Base-by-base conservation (phyloP, 257 asterid genomes). In the Dorcoceras hygrometricum region DNA sequence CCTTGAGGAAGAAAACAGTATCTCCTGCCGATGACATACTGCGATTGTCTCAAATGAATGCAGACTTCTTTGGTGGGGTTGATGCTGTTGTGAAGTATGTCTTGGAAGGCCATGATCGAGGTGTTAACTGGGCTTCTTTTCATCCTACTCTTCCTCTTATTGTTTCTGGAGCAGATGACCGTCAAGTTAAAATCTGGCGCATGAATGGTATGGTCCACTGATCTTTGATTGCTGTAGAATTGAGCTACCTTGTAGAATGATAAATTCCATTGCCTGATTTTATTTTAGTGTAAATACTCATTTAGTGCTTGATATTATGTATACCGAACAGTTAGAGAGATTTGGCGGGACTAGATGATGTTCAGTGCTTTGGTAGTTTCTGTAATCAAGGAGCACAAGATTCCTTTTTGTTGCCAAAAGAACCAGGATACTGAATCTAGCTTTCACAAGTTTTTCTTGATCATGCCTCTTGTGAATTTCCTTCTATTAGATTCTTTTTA, bases 41-140 rank as follows among this genome's bases (percentile, higher is more conserved):
- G 50, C 80, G 97, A 5, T 57, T 90, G 73, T 85, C 96, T 31
- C 97, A 90, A 79, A 90, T 90, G 99, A 94, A 90, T 68, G 66
- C 97, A 0, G 99, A 94, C 66, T 87, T 94, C 80, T 94, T 90
- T 79, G 99, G 99, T 63, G 97, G 97, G 55, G 96, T 94, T 71
- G 97, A 94, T 85, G 99, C 96, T 70, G 99, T 94, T 62, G 99
- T 94, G 67, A 94, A 94, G 79, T 94, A 94, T 81, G 97, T 94
- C 34, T 71, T 94, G 82, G 99, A 94, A 76, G 99, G 99, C 63
- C 99, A 94, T 70, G 97, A 90, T 57, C 83, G 97, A 75, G 97
- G 99, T 28, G 99, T 94, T 63, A 94, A 90, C 77, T 94, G 97
- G 97, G 97, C 95, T 71, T 90, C 99, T 10, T 94, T 94, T 70